These are phyloP conservation scores for Dothiorella sarmentorum DNA, from an alignment of 2,329 filamentous ascomycete genomes.

Conservation along the genomic window DNA sequence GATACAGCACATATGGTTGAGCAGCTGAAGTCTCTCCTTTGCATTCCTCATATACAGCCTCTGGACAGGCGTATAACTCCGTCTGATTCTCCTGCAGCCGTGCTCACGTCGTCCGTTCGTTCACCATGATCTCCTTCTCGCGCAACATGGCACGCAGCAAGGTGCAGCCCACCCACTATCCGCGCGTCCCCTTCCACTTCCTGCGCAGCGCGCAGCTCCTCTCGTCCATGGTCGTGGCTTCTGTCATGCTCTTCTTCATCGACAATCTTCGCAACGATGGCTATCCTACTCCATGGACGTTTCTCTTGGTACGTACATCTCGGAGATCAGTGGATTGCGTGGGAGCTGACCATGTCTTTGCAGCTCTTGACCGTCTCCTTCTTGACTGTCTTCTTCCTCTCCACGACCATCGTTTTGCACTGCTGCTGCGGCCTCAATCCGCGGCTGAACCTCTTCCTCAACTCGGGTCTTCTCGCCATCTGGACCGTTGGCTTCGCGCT, in stretches of 20 bases:
- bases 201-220: conserved; percentile 42
- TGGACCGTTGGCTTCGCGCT: conserved; percentile 53
- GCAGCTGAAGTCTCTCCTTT: background rate
- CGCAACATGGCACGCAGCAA: conserved; percentile 8
- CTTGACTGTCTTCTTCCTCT: conserved; percentile 48
- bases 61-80: background rate
- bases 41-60: background rate
- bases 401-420: conserved; percentile 51
- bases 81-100: background rate
- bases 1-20: background rate
- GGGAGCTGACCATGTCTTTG: background rate
- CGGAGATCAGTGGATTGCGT: background rate
- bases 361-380: conserved; percentile 53
- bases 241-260: conserved; percentile 55
- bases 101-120: background rate
- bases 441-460: conserved; percentile 49
- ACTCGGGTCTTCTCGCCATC: conserved; percentile 47
- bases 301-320: conserved; percentile 50
- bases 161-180: conserved; percentile 41
- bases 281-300: conserved; percentile 57
- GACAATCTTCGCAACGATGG: conserved; percentile 51
- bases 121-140: background rate
- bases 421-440: conserved; percentile 52
- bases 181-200: conserved; percentile 41
- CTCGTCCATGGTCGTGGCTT: conserved; percentile 48